Evolutionary conservation across 805 yeast species (phyloP), one percentile per base, ranked within the genome.

Genomic region (Wickerhamomyces rabaulensis): DNA sequence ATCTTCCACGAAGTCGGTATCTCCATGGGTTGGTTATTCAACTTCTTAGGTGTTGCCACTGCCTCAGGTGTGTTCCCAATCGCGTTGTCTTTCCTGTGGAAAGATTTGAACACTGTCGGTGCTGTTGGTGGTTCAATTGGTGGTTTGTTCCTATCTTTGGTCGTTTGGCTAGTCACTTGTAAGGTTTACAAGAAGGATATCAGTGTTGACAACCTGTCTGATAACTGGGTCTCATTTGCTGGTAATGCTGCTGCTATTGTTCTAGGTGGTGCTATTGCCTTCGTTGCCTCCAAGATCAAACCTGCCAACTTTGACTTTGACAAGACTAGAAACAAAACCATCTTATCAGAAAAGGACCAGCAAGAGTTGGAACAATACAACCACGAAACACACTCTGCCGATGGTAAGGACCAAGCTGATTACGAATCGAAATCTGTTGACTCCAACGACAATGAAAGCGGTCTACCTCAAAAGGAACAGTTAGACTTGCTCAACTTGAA

Each of bases 271-370:
- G 46, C 68, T 9, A 57, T 66, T 37, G 57, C 73, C 3, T 49
- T 66, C 19, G 55, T 47, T 12, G 47, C 58, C 15, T 63, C 73
- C 4, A 48, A 62, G 41, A 57, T 69, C 35, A 60, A 61, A 52
- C 75, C 75, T n/a, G 71, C 66, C 12, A 60, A 68, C 44, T 71
- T 69, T 52, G 72, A 71, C 50, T 67, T 56, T 47, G 54, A 58
- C 20, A 52, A 39, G 16, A 66, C 70, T 6, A 61, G 72, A 55
- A 67, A 66, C 49, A 61, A 61, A 49, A 66, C 70, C 3, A 58
- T 64, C 41, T 51, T 63, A 39, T 40, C 48, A 10, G 55, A 52
- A 9, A 43, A 46, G 40, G 43, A 23, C 21, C 20, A 16, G 16
- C 36, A 33, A 33, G 36, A 33, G 20, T 10, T 33, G 17, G 12